Conservation (phyloP, 495 filamentous ascomycete species). For the Parachaetomium inaequale region DNA sequence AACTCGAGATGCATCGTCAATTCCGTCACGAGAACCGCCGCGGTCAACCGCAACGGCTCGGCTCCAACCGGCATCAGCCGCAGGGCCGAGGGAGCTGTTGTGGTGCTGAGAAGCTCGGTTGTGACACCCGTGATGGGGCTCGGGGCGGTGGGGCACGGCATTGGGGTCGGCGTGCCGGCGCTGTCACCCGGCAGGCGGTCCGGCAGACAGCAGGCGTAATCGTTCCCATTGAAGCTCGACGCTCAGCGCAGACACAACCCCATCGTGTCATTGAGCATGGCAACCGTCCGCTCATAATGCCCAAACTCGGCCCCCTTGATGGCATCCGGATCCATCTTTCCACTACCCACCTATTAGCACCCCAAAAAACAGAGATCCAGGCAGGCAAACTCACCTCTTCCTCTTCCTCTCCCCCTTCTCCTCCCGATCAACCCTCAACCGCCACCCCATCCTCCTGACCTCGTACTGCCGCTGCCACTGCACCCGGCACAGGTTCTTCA, state of each 20-base stretch:
- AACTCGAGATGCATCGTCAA: background rate
- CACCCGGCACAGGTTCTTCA: constrained; percentile 68
- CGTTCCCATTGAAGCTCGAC: background rate
- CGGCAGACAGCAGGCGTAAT: background rate
- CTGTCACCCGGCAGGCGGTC: background rate
- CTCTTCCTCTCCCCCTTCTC: constrained; percentile 9
- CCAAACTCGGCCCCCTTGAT: constrained; percentile 37
- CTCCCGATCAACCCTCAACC: background rate
- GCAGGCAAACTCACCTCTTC: constrained; percentile 14
- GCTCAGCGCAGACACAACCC: constrained; percentile 61
- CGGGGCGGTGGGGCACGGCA: background rate
- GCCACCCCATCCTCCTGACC: constrained; percentile 6
- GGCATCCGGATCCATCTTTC: constrained; percentile 10
- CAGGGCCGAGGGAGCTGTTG: background rate
- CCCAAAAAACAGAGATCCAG: too few relatives aligned
- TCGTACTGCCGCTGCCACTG: constrained; percentile 37
- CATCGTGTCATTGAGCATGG: constrained; percentile 70
- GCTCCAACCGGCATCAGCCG: constrained; percentile 13
- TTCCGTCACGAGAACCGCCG: background rate
- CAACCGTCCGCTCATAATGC: constrained; percentile 64
- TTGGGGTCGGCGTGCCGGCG: background rate
- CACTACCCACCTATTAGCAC: background rate
- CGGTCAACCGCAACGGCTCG: constrained; percentile 10
- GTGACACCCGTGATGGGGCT: background rate
- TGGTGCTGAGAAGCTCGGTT: background rate